Conservation (phyloP, 192 early-diverging fungal genomes). For the Coemansia sp. region DNA sequence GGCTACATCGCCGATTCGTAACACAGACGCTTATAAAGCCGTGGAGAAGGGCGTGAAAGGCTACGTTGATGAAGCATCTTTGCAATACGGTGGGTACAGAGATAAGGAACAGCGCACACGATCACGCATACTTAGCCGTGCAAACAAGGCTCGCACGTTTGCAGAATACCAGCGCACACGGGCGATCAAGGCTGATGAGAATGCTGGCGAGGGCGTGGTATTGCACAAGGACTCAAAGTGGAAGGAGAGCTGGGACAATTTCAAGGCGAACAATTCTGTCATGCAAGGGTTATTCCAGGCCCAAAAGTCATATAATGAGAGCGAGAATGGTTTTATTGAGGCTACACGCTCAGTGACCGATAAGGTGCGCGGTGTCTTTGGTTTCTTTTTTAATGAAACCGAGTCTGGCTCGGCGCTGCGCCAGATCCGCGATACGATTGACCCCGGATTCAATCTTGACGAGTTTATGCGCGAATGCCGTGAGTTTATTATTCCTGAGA, state of each 20-base stretch:
- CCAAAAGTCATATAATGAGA: constrained; percentile 81
- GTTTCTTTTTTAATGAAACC: constrained; percentile 85
- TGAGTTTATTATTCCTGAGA: constrained; percentile 90
- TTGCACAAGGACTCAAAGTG: constrained; percentile 83
- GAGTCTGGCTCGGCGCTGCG: constrained; percentile 89
- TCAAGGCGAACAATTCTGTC: constrained; percentile 85
- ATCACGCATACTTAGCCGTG: constrained; percentile 44
- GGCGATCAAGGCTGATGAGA: constrained; percentile 49
- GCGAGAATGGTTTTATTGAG: constrained; percentile 81
- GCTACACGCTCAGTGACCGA: constrained; percentile 75
- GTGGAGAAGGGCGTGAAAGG: constrained; percentile 64
- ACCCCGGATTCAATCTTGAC: constrained; percentile 84
- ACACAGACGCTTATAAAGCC: constrained; percentile 64
- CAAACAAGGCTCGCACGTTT: constrained; percentile 47
- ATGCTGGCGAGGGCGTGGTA: constrained; percentile 74
- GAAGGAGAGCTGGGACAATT: constrained; percentile 89
- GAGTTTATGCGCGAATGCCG: constrained; percentile 88
- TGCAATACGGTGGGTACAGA: constrained; percentile 72
- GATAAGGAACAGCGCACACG: constrained; percentile 67
- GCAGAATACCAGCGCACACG: constrained; percentile 53
- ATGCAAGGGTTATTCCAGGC: constrained; percentile 81
- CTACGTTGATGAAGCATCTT: constrained; percentile 68
- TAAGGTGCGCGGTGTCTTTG: constrained; percentile 71
- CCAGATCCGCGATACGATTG: constrained; percentile 74
- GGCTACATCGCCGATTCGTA: constrained; percentile 66